Percentiles rank a stretch among this genome's conserved stretches.
Conservation (phyloP, 1,139 yeast species). For the Candida albicans region DNA sequence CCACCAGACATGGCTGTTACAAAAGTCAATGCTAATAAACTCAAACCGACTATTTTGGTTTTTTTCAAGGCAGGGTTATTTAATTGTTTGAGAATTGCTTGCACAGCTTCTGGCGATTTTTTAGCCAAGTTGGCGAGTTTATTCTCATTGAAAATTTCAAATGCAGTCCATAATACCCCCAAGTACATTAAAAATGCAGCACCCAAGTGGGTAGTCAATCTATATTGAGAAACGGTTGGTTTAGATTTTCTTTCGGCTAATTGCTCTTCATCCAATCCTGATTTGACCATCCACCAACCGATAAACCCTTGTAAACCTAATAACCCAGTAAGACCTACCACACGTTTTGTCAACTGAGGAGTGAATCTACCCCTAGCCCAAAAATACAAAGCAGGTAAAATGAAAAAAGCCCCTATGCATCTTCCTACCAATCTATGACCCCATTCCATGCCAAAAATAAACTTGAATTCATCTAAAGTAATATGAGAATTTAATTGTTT, state of each 20-base stretch:
- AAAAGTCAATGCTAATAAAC: slow-evolving; percentile 67
- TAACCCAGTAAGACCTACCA: slow-evolving; percentile 70
- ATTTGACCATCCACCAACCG: slow-evolving; percentile 99
- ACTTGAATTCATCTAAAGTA: slow-evolving; percentile 89
- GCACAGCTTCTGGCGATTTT: slow-evolving; percentile 56
- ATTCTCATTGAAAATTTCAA: slow-evolving; percentile 77
- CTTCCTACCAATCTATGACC: slow-evolving; percentile 91
- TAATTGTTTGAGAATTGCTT: slow-evolving; percentile 52
- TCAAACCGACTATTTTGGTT: slow-evolving; percentile 55
- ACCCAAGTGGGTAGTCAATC: slow-evolving; percentile 91
- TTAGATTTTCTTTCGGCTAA: slow-evolving; percentile 78
- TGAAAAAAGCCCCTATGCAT: slow-evolving; percentile 78
- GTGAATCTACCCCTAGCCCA: slow-evolving; percentile 68
- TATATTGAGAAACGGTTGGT: slow-evolving; percentile 95
- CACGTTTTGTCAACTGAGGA: slow-evolving; percentile 62
- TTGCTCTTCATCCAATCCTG: slow-evolving; percentile 85
- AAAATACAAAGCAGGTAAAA: slow-evolving; percentile 84
- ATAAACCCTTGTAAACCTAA: slow-evolving; percentile 92
- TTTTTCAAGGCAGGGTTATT: slow-evolving; percentile 53
- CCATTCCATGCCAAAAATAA: slow-evolving; percentile 98
- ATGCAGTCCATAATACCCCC: slow-evolving; percentile 89
- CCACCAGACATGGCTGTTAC: slow-evolving; percentile 96
- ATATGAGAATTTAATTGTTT: slow-evolving; percentile 86
- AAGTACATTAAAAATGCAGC: slow-evolving; percentile 88
- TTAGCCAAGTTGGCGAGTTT: slow-evolving; percentile 47